Evolutionary conservation across 768 basidiomycete species (phyloP).

Genomic region (Candolleomyces aberdarensis): DNA sequence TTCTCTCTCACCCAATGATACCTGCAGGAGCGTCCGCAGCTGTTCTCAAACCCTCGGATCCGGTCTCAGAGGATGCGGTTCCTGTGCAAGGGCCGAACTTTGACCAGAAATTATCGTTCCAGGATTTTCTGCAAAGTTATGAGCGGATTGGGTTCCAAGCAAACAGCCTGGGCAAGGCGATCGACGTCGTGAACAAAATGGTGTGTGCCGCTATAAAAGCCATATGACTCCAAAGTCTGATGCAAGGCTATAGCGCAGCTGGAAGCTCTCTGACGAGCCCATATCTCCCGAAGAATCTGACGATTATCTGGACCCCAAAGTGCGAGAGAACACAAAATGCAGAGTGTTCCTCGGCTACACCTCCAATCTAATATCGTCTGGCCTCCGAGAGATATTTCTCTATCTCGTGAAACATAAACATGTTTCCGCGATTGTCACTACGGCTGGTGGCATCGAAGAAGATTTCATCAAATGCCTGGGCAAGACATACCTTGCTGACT

Average conservation of each 20-base stretch:
- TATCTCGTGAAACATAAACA: conserved; percentile 93
- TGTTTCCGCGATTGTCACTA: conserved; percentile 88
- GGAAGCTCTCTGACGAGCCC: conserved; percentile 87
- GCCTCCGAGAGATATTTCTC: conserved; percentile 87
- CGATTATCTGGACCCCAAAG: conserved; percentile 51
- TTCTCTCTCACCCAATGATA: conserved; percentile 20
- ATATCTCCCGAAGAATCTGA: conserved; percentile 67
- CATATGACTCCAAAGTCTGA: neutral
- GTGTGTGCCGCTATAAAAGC: conserved; percentile 35
- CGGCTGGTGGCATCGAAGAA: conserved; percentile 97
- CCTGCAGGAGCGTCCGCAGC: conserved; percentile 68
- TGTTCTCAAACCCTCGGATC: conserved; percentile 74
- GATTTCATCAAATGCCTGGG: conserved; percentile 99
- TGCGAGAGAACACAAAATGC: conserved; percentile 72
- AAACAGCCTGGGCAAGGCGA: conserved; percentile 85
- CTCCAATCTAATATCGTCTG: conserved; percentile 97
- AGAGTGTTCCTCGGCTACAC: conserved; percentile 97
- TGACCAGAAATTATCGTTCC: conserved; percentile 61
- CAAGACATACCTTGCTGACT: conserved; percentile 93
- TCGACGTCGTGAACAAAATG: conserved; percentile 92
- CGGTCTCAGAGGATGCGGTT: conserved; percentile 60
- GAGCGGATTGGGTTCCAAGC: conserved; percentile 96
- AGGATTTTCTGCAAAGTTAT: conserved; percentile 73
- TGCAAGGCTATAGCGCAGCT: conserved; percentile 58
- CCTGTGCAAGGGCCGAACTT: conserved; percentile 88